phyloP scores from a whole-genome alignment of 2,329 filamentous ascomycete species.

The Colletotrichum sp. region DNA sequence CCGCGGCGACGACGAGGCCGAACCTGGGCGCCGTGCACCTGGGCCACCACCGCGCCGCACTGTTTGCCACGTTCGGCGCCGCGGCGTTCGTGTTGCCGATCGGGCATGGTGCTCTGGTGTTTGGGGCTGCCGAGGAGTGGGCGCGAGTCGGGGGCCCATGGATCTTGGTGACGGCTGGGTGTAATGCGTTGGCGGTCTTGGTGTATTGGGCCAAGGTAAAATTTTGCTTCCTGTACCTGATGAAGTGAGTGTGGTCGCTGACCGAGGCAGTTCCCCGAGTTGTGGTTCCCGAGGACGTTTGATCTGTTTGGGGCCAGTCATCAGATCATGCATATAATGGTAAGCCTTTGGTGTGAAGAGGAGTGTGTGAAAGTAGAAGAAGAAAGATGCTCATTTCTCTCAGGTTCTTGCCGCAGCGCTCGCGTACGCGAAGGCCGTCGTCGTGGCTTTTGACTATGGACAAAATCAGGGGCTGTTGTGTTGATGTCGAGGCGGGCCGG shows the following conservation, averaged over 20 bases:
- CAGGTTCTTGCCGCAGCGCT: constrained; percentile 32
- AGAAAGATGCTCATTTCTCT: neutral
- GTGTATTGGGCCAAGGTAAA: constrained; percentile 16
- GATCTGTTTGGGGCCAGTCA: constrained; percentile 52
- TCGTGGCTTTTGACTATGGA: neutral
- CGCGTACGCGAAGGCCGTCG: constrained; percentile 2
- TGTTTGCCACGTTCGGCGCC: constrained; percentile 9
- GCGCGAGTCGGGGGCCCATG: constrained; percentile 1
- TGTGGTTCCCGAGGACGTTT: constrained; percentile 44
- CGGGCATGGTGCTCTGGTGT: neutral
- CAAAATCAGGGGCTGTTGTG: neutral
- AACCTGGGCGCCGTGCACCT: constrained; percentile 12
- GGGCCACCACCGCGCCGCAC: constrained; percentile 13
- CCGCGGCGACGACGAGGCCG: constrained; percentile 19
- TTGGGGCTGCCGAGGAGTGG: neutral
- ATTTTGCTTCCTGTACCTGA: neutral
- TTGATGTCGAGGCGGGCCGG: neutral
- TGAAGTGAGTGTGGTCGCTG: neutral
- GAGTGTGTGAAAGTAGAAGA: accelerated
- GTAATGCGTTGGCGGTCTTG: constrained; percentile 2
- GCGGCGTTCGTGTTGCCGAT: constrained; percentile 10
- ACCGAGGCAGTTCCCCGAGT: constrained; percentile 42
- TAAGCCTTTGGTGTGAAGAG: constrained; percentile 20
- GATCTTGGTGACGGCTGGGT: constrained; percentile 5
- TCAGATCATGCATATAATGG: constrained; percentile 52